Evolutionary conservation across 345 rosid genomes (phyloP), one percentile per base, ranked within the genome.

Genomic region (Arabis alpina): DNA sequence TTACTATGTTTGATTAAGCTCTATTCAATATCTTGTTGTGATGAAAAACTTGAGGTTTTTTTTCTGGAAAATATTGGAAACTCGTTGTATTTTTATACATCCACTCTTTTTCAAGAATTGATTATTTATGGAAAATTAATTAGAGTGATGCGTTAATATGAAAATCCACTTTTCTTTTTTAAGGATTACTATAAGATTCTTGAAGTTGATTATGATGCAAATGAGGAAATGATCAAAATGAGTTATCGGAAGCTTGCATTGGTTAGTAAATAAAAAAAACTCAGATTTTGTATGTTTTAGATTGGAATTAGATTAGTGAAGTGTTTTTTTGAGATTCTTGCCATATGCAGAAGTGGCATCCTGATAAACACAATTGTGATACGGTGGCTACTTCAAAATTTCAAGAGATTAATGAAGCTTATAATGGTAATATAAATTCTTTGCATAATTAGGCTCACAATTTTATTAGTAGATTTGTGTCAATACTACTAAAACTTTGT

Each of bases 361-460:
- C 95, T 61, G 95, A 87, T 70, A 86, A 89, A 74, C 92, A 86
- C 82, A 80, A 81, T 66, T 86, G 84, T 56, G 92, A 86, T 83
- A 72, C 39, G 72, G 77, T 79, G 62, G 84, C 80, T 71, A 86
- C 95, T 11, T 74, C 83, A 24, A 86, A 82, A 67, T 89, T 89
- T 74, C 88, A 86, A 72, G 87, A 89, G 87, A 89, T 89, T 44
- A 89, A 82, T 15, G 92, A 89, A 82, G 92, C 95, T 66, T 85
- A 89, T 57, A 77, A 45, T 39, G 92, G 95, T 89, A 41, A 80
- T 36, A 36, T 36, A 36, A 36, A 54, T n/a, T 27, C 55, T 70
- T 48, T 55, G 49, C 14, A 8, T 19, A 40, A 44, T 13, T 48
- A 59, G 34, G 8, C 7, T 59, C 40, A 8, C 34, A 23, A 8